Evolutionary conservation across 768 basidiomycete species (phyloP).

Genomic region (Termitomyces heimii): DNA sequence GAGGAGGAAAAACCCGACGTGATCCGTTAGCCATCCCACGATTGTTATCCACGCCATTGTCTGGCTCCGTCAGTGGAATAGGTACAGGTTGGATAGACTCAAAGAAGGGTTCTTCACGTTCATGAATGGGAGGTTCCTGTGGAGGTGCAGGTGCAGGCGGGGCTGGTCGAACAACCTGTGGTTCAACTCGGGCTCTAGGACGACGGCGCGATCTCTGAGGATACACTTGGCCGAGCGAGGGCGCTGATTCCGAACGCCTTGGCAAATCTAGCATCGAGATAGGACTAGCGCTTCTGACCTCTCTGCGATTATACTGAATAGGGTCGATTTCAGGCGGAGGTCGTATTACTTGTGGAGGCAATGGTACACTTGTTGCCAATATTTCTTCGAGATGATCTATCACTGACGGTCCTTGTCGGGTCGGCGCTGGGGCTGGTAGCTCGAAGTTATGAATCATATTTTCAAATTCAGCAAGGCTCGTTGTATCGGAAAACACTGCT

Average conservation of each 20-base stretch:
- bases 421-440: constrained; percentile 40
- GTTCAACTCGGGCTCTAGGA: not conserved
- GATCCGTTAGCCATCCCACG: not conserved
- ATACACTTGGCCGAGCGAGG: constrained; percentile 10
- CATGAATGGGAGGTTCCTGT: not conserved
- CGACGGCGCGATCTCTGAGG: not conserved
- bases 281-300: constrained; percentile 30
- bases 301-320: constrained; percentile 41
- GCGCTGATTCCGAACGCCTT: constrained; percentile 23
- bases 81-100: not conserved
- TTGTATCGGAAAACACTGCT: constrained; percentile 21
- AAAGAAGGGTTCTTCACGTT: not conserved
- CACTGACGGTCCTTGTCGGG: constrained; percentile 44
- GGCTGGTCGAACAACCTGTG: not conserved
- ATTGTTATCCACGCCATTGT: constrained; percentile 1
- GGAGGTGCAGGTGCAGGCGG: not conserved
- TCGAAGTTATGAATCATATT: constrained; percentile 12
- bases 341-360: constrained; percentile 21
- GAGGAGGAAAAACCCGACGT: not conserved
- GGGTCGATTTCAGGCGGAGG: constrained; percentile 42
- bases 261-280: constrained; percentile 23
- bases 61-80: not conserved
- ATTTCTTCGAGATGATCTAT: constrained; percentile 58
- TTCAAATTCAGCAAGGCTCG: constrained; percentile 19
- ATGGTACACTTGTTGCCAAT: constrained; percentile 28